A percentile compares a stretch with the other conserved stretches of the same genome.
Conservation (phyloP, 2,329 filamentous ascomycete genomes). For the Parafenestella ontariensis region DNA sequence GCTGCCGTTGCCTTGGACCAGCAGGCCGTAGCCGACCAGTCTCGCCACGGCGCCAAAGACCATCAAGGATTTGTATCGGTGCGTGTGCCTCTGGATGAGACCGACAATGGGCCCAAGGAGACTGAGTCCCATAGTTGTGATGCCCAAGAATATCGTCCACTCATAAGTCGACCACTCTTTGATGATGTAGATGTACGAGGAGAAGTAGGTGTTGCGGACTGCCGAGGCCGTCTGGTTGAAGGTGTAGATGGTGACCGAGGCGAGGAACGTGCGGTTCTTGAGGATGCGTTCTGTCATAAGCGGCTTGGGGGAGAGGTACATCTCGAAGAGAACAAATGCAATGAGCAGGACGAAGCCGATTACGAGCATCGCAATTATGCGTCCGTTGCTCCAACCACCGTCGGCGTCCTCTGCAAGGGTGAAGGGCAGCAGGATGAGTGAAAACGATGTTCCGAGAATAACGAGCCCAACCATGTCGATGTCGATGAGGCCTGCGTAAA, state of each 20-base stretch:
- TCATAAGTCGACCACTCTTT: constrained; percentile 53
- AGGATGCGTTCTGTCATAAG: constrained; percentile 28
- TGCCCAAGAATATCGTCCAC: constrained; percentile 52
- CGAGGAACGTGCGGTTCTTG: constrained; percentile 24
- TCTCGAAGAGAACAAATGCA: constrained; percentile 13
- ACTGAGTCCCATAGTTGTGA: constrained; percentile 51
- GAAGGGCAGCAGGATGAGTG: constrained; percentile 26
- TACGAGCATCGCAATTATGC: constrained; percentile 24
- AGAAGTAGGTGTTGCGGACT: constrained; percentile 22
- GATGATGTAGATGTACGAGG: constrained; percentile 50
- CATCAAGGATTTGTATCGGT: constrained; percentile 54
- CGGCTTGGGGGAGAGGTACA: constrained; percentile 21
- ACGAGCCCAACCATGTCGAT: constrained; percentile 27
- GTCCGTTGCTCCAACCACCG: constrained; percentile 25
- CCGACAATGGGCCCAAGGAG: constrained; percentile 46
- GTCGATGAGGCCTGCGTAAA: constrained; percentile 29
- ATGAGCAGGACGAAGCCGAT: constrained; percentile 18
- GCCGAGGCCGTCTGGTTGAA: constrained; percentile 21
- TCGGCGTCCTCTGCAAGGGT: constrained; percentile 20
- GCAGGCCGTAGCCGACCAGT: constrained; percentile 49
- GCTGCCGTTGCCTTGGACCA: constrained; percentile 35
- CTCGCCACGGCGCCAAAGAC: constrained; percentile 48
- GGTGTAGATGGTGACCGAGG: constrained; percentile 16
- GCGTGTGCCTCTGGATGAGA: constrained; percentile 44
- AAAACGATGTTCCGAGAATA: constrained; percentile 25